Conservation (phyloP, 768 basidiomycete species). For the Kwoniella dejecticola region DNA sequence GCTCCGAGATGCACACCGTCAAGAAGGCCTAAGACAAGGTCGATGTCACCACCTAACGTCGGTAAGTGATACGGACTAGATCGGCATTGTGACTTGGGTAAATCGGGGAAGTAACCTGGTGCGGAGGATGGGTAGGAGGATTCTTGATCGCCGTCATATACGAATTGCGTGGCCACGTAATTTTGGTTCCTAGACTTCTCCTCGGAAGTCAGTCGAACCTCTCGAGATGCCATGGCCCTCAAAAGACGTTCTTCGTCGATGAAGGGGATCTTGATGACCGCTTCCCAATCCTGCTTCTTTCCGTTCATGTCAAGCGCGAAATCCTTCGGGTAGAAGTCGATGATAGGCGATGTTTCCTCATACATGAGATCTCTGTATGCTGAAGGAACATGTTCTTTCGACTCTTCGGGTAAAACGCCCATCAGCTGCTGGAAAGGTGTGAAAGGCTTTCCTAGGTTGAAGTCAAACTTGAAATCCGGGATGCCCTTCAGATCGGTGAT, state of each 20-base stretch:
- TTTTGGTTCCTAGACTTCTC: conserved; percentile 75
- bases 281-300: conserved; percentile 99
- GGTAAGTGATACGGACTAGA: conserved; percentile 87
- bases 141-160: conserved; percentile 66
- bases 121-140: conserved; percentile 83
- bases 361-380: conserved; percentile 90
- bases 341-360: conserved; percentile 76
- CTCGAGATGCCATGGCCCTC: conserved; percentile 83
- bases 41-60: conserved; percentile 72
- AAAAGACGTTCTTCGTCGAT: conserved; percentile 80
- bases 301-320: conserved; percentile 95
- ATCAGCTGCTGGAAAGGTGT: conserved; percentile 92
- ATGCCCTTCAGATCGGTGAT: conserved; percentile 74
- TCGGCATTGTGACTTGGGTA: conserved; percentile 74
- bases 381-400: conserved; percentile 80
- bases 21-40: conserved; percentile 80
- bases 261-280: conserved; percentile 97
- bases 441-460: conserved; percentile 86
- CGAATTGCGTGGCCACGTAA: conserved; percentile 73
- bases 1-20: conserved; percentile 85
- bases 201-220: conserved; percentile 72
- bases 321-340: conserved; percentile 89
- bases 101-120: conserved; percentile 89
- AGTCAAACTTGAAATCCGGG: conserved; percentile 78
- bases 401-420: conserved; percentile 93